phyloP scores from a whole-genome alignment of 176 grass and related monocot genomes.

The Lolium perenne region DNA sequence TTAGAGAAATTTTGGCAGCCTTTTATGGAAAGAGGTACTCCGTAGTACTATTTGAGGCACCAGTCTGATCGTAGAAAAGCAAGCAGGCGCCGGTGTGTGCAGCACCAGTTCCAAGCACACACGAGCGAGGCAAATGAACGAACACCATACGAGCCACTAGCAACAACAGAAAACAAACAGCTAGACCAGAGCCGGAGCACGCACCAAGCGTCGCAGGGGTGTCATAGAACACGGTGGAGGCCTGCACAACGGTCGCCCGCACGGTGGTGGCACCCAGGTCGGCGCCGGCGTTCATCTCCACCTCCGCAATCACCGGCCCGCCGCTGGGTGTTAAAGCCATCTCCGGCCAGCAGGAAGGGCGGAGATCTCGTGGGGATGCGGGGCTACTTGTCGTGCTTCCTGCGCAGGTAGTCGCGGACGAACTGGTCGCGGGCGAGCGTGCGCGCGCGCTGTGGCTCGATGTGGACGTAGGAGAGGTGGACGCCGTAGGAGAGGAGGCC shows the following conservation, averaged over 20 bases:
- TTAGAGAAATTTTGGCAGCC: no score
- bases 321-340: constrained; percentile 59
- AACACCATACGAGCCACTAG: constrained; percentile 31
- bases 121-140: constrained; percentile 24
- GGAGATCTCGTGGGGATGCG: background rate
- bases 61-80: constrained; percentile 1
- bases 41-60: no score
- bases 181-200: background rate
- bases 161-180: background rate
- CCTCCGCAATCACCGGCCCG: constrained; percentile 65
- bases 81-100: constrained; percentile 21
- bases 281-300: constrained; percentile 73
- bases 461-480: constrained; percentile 67
- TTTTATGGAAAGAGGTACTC: no score
- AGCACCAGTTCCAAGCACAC: background rate
- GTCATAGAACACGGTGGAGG: constrained; percentile 88
- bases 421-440: constrained; percentile 80
- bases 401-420: constrained; percentile 64
- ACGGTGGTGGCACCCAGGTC: constrained; percentile 63
- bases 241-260: constrained; percentile 89
- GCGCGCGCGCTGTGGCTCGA: constrained; percentile 69
- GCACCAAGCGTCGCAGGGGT: constrained; percentile 75
- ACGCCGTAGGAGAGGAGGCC: constrained; percentile 53
- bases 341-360: background rate
- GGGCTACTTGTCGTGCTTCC: constrained; percentile 56